Evolutionary conservation across 2,329 filamentous ascomycete species (phyloP), one percentile per base, ranked within the genome.

Genomic region (Cladosporium sp.): DNA sequence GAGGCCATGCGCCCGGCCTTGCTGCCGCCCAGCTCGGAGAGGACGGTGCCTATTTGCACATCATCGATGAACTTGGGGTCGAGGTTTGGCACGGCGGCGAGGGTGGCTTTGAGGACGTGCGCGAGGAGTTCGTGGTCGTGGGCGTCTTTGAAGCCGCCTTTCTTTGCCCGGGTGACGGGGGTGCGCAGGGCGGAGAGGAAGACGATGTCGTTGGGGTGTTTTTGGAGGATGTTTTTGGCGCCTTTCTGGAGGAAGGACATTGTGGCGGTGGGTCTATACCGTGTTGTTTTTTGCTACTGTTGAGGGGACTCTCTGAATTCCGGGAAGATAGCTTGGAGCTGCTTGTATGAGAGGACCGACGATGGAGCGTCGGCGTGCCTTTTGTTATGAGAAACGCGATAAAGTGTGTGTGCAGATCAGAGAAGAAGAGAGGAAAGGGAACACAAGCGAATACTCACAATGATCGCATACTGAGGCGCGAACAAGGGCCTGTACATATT

Each of bases 1-100:
- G 94, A 86, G 53, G 92, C 92, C 91, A 96, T 96, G 69, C 93
- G 91, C 1, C 91, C 92, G 0, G 93, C 93, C 82, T 97, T 97
- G 71, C 87, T 89, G 66, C 93, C 93, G 70, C 93, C 93, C 16
- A 97, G 89, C 78, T 97, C 93, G 31, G 92, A 92, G 64, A 97
- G 88, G 5, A 97, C 93, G 37, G 92, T 93, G 70, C 93, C 94
- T 65, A 97, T 89, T 69, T 89, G 89, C 3, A 97, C 87, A 75
- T 97, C 94, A 72, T 96, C 84, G 69, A 94, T 88, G 56, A 84
- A 80, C 3, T 85, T 79, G 0, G 91, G 87, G 72, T 91, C 86
- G 67, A 95, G 86, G 71, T 88, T 87, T 1, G 92, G 90, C 75
- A 90, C 89, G 49, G 88, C 87, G 65, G 86, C 85, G 61, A 93